phyloP scores from a whole-genome alignment of 768 basidiomycete genomes.

The Omphalotus guepiniiformis region DNA sequence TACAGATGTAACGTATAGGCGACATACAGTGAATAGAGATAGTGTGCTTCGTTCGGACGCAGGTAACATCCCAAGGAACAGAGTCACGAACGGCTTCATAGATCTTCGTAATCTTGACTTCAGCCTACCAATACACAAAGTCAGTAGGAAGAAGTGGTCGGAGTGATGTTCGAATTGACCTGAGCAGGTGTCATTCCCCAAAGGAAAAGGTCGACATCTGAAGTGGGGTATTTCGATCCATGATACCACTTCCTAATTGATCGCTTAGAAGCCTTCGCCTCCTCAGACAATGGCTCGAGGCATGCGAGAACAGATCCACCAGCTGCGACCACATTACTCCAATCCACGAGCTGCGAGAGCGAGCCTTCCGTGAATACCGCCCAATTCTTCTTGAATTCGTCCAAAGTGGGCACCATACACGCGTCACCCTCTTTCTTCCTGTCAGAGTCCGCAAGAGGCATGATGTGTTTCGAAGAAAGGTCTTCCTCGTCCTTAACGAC shows the following conservation, averaged over 20 bases:
- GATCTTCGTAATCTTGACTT: constrained; percentile 53
- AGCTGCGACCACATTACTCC: constrained; percentile 61
- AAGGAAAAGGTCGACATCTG: constrained; percentile 61
- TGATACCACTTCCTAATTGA: constrained; percentile 58
- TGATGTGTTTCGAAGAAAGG: constrained; percentile 43
- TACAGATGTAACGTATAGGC: background rate
- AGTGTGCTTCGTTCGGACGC: constrained; percentile 61
- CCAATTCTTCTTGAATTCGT: constrained; percentile 65
- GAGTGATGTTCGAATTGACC: constrained; percentile 22
- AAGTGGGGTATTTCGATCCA: constrained; percentile 49
- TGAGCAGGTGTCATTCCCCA: constrained; percentile 55
- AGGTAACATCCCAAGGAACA: constrained; percentile 66
- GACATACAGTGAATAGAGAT: constrained; percentile 57
- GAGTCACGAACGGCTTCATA: constrained; percentile 64
- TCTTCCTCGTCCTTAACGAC: constrained; percentile 39
- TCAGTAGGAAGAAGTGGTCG: background rate
- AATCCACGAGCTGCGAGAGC: constrained; percentile 52
- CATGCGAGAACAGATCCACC: constrained; percentile 60
- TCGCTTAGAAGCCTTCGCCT: constrained; percentile 47
- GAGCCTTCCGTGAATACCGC: constrained; percentile 58
- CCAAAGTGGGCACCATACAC: constrained; percentile 43
- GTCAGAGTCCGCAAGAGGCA: constrained; percentile 42
- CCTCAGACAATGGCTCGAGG: constrained; percentile 45
- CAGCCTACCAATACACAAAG: constrained; percentile 38
- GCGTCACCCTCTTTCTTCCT: constrained; percentile 48